A percentile compares a stretch with the other conserved stretches of the same genome.
These are phyloP conservation scores for Phytophthora foliorum DNA, from an alignment of 352 stramenopile genomes.

Conservation along the genomic window DNA sequence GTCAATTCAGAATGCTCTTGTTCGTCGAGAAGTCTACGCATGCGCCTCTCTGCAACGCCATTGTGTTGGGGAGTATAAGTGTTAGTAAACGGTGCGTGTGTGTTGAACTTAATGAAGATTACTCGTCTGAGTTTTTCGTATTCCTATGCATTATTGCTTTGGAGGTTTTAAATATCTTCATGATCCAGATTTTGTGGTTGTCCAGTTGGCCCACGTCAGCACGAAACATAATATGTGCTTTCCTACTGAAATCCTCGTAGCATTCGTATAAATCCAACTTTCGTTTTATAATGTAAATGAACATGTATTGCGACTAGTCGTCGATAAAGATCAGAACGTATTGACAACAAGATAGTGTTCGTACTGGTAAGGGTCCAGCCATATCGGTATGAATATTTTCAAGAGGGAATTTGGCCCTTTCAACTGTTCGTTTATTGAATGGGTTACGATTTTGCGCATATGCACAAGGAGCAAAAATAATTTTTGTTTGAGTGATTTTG, in stretches of 20 bases:
- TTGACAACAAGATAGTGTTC: slow-evolving; percentile 15
- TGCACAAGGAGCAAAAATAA: slow-evolving; percentile 23
- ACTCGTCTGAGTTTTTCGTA: slow-evolving; percentile 23
- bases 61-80: slow-evolving; percentile 27
- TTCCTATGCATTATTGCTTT: slow-evolving; percentile 23
- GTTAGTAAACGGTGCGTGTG: slow-evolving; percentile 20
- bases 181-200: slow-evolving; percentile 14
- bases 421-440: slow-evolving; percentile 34
- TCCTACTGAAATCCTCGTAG: slow-evolving; percentile 29
- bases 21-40: slow-evolving; percentile 23
- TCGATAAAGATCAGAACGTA: slow-evolving; percentile 37
- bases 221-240: slow-evolving; percentile 17
- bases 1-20: slow-evolving; percentile 12
- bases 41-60: slow-evolving; percentile 18
- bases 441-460: slow-evolving; percentile 24
- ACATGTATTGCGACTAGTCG: slow-evolving; percentile 31
- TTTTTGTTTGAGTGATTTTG: slow-evolving; percentile 5
- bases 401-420: slow-evolving; percentile 17
- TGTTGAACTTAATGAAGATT: slow-evolving; percentile 22
- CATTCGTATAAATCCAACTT: slow-evolving; percentile 25
- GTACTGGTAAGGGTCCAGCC: slow-evolving; percentile 14
- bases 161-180: slow-evolving; percentile 12
- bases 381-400: slow-evolving; percentile 29
- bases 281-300: slow-evolving; percentile 20
- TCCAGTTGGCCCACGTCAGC: slow-evolving; percentile 1